Conservation (phyloP, 139 green algal genomes). For the Volvox reticuliferus region DNA sequence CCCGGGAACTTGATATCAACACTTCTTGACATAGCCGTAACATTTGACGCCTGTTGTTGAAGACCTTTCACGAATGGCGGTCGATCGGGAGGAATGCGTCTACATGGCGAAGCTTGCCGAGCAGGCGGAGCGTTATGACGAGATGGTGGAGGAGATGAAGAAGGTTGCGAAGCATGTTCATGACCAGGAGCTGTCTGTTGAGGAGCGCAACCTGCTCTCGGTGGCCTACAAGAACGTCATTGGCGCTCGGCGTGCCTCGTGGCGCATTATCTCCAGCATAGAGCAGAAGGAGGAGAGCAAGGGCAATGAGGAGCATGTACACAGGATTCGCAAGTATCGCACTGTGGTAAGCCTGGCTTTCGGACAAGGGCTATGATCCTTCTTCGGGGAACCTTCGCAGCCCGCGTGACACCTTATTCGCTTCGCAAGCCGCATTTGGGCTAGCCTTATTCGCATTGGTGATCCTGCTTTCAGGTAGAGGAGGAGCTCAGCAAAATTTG, state of each 20-base stretch:
- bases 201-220: constrained; percentile 98
- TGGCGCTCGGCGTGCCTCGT: constrained; percentile 79
- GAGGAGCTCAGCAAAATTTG: constrained; percentile 93
- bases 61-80: constrained; percentile 19
- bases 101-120: constrained; percentile 95
- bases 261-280: constrained; percentile 98
- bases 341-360: constrained; percentile 73
- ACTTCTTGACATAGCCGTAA: neutral
- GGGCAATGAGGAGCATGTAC: constrained; percentile 95
- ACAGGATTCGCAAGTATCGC: constrained; percentile 95
- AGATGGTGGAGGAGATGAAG: constrained; percentile 98
- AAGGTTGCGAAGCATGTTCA: constrained; percentile 90
- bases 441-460: neutral
- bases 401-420: neutral
- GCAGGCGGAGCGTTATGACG: constrained; percentile 95
- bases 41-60: neutral
- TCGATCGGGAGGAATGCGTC: constrained; percentile 50
- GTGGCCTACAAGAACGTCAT: constrained; percentile 99
- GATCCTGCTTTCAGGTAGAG: constrained; percentile 72
- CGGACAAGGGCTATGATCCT: constrained; percentile 43
- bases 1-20: neutral
- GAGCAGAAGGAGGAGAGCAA: constrained; percentile 99
- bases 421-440: neutral
- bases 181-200: constrained; percentile 96
- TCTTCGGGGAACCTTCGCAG: constrained; percentile 7